Percentiles rank a stretch among this genome's conserved stretches.
Conservation (phyloP, 208 protist species). For the Naegleria gruberi region DNA sequence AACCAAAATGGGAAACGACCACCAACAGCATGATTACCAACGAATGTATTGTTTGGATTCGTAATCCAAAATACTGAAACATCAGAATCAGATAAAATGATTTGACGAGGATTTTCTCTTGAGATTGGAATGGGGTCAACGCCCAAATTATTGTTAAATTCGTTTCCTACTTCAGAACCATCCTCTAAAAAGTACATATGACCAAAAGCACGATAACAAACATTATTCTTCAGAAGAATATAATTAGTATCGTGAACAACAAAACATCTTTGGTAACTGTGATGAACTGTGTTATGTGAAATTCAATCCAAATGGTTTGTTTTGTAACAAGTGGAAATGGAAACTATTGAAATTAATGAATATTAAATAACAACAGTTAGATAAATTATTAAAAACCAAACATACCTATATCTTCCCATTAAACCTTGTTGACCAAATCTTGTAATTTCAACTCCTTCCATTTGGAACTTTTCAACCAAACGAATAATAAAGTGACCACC, state of each 20-base stretch:
- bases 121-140: not conserved
- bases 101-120: not conserved
- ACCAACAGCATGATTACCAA: not conserved
- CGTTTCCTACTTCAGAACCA: not conserved
- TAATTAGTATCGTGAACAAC: not conserved
- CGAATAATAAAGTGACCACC: not conserved
- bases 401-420: slow-evolving; percentile 4
- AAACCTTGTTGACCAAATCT: not conserved
- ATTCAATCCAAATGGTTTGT: too few relatives aligned
- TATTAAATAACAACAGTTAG: too few relatives aligned
- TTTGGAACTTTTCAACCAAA: too few relatives aligned
- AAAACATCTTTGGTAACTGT: slow-evolving; percentile 2
- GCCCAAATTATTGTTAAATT: not conserved
- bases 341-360: too few relatives aligned
- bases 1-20: not conserved
- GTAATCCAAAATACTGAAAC: not conserved
- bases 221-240: not conserved
- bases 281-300: not conserved
- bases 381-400: too few relatives aligned
- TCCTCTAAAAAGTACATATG: not conserved
- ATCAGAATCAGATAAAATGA: not conserved
- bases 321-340: too few relatives aligned
- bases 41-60: not conserved
- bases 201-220: not conserved
- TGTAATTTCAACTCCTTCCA: not conserved